phyloP scores from a whole-genome alignment of 1,139 yeast genomes.

The Saccharomyces hybrid region DNA sequence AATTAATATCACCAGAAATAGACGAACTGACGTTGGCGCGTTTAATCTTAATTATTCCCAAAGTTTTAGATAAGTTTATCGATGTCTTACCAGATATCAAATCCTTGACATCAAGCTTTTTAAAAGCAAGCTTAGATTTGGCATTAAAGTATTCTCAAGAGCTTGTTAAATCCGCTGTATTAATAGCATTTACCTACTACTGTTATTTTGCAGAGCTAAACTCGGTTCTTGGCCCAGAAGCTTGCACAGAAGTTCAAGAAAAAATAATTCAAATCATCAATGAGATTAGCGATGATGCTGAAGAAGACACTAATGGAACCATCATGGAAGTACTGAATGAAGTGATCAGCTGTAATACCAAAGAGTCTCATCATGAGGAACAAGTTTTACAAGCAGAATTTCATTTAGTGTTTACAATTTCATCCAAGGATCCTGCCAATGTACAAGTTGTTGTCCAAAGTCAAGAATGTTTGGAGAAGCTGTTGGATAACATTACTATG shows the following conservation, averaged over 20 bases:
- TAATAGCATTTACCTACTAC: constrained; percentile 51
- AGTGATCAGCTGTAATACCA: constrained; percentile 38
- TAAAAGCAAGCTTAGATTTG: constrained; percentile 34
- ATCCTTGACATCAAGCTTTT: constrained; percentile 36
- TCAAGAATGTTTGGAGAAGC: constrained; percentile 55
- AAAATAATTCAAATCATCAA: constrained; percentile 36
- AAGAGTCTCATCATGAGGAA: constrained; percentile 4
- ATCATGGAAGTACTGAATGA: constrained; percentile 63
- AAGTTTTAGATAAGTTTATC: constrained; percentile 47
- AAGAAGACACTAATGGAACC: constrained; percentile 74
- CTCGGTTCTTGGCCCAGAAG: constrained; percentile 21
- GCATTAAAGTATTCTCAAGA: constrained; percentile 21
- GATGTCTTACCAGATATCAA: constrained; percentile 32
- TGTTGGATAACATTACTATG: constrained; percentile 43
- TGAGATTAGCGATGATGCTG: constrained; percentile 53
- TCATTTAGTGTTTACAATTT: constrained; percentile 52
- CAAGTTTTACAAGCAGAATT: constrained; percentile 39
- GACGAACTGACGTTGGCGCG: constrained; percentile 36
- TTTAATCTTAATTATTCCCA: constrained; percentile 46
- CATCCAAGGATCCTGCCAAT: constrained; percentile 70
- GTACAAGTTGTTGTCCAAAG: constrained; percentile 52
- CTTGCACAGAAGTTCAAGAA: constrained; percentile 31
- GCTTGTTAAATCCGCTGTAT: constrained; percentile 40
- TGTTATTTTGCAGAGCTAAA: constrained; percentile 41
- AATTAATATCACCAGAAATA: constrained; percentile 6